A percentile compares a stretch with the other conserved stretches of the same genome.
Evolutionary conservation across 108 stramenopile genomes (phyloP).

Genomic region (Fragilaria radians): DNA sequence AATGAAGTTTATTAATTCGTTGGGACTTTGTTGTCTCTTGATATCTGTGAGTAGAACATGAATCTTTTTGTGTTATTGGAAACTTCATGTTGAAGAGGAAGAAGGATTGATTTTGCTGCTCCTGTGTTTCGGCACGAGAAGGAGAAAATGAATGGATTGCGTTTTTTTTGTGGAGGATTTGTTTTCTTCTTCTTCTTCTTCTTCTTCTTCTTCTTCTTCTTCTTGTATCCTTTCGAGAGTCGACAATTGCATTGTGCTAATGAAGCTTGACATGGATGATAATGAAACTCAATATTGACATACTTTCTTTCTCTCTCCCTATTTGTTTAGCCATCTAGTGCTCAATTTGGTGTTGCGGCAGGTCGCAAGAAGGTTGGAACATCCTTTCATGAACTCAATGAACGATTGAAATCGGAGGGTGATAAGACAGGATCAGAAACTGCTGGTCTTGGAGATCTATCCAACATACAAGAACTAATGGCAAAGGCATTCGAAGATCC

Average conservation of each 20-base stretch:
- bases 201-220: background rate
- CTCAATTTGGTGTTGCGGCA: constrained; percentile 65
- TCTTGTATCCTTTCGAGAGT: background rate
- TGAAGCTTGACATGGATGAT: background rate
- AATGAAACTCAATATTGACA: background rate
- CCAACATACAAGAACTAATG: constrained; percentile 26
- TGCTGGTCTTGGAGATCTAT: constrained; percentile 13
- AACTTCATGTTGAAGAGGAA: too few relatives aligned
- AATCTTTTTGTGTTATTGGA: too few relatives aligned
- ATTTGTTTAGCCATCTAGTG: constrained; percentile 28
- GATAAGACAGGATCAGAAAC: constrained; percentile 23
- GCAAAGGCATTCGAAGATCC: constrained; percentile 45
- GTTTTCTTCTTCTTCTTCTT: background rate
- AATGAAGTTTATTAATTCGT: too few relatives aligned
- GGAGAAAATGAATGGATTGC: background rate
- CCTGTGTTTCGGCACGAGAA: background rate
- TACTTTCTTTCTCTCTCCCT: background rate
- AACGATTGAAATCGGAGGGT: constrained; percentile 31
- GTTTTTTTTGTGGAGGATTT: background rate
- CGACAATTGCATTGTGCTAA: background rate
- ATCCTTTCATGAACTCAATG: constrained; percentile 50
- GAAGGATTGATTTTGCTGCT: background rate
- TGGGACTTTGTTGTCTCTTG: too few relatives aligned
- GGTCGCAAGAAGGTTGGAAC: constrained; percentile 32
- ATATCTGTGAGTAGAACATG: too few relatives aligned